Percentiles rank a stretch among this genome's conserved stretches.
Evolutionary conservation across 441 rosid species (phyloP).

Genomic region (Croton laevigatus): DNA sequence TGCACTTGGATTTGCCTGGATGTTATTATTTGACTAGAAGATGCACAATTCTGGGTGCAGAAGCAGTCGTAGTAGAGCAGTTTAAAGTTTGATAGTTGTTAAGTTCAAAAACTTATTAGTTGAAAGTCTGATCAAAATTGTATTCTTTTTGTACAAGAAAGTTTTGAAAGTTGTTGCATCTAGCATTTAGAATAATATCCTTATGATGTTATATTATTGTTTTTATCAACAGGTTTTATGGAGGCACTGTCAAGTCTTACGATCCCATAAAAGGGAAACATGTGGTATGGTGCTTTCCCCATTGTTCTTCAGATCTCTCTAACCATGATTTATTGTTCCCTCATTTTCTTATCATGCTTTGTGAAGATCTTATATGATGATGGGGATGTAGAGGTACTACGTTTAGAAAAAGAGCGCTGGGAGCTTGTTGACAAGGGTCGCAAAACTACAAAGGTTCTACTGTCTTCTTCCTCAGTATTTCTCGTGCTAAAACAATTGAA

Average conservation of each 20-base stretch:
- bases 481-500: slow-evolving; percentile 5
- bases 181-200: neutral
- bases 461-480: slow-evolving; percentile 21
- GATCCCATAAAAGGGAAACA: slow-evolving; percentile 85
- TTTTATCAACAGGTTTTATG: slow-evolving; percentile 77
- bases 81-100: neutral
- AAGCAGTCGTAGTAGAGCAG: neutral
- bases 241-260: slow-evolving; percentile 89
- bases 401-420: slow-evolving; percentile 92
- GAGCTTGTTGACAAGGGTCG: slow-evolving; percentile 63
- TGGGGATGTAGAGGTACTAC: slow-evolving; percentile 96
- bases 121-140: neutral
- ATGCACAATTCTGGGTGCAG: neutral
- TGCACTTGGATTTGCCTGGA: neutral
- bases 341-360: slow-evolving; percentile 12
- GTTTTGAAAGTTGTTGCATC: neutral
- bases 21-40: neutral
- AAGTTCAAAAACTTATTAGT: neutral
- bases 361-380: slow-evolving; percentile 87
- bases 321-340: slow-evolving; percentile 4
- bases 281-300: slow-evolving; percentile 59
- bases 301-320: slow-evolving; percentile 16
- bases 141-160: neutral
- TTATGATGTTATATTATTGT: slow-evolving; percentile 20
- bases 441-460: slow-evolving; percentile 67